Evolutionary conservation across 495 filamentous ascomycete genomes (phyloP), one percentile per base, ranked within the genome.

Genomic region (Evernia prunastri): DNA sequence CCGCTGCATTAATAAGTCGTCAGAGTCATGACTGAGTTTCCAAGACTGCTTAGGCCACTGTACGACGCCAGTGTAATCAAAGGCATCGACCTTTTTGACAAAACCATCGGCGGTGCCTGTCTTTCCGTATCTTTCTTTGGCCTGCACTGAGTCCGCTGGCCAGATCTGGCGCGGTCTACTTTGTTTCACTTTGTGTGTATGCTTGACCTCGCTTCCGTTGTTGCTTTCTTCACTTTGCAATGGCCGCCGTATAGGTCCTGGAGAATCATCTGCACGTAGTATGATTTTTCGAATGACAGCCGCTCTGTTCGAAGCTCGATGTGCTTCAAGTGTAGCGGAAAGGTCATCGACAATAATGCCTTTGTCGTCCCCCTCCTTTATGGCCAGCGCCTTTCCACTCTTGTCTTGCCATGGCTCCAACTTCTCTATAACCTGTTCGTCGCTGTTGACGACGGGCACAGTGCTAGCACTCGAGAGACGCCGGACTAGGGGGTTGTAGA

Each of bases 251-350:
- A 36, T 25, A 1, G 27, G 20, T 47, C 15, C 18, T 29, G 12
- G 11, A 2, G 17, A 4, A 11, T 45, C 20, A 5, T 17, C 12
- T 27, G 33, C 10, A 2, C 1, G 13, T 33, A 4, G 29, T 36
- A 39, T 12, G 5, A 74, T 51, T 63, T 76, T 79, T 43, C 79
- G 79, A 37, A 83, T 73, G 35, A 80, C 57, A 23, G 74, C 67
- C 31, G 74, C 72, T 59, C 78, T 75, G 67, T 85, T 85, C 17
- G 72, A 68, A 11, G 67, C 68, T 43, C 81, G 80, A 67, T 84
- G 82, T 27, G 80, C 80, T 61, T 81, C 77, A 51, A 84, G 74
- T 4, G 82, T 84, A 59, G 76, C 76, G 39, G 67, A 33, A 8
- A 74, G 66, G 60, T 73, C 70, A 51, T 73, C 68, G 17, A 66